These are phyloP conservation scores for Staphylotrichum tortipilum DNA, from an alignment of 495 filamentous ascomycete species.

Conservation along the genomic window DNA sequence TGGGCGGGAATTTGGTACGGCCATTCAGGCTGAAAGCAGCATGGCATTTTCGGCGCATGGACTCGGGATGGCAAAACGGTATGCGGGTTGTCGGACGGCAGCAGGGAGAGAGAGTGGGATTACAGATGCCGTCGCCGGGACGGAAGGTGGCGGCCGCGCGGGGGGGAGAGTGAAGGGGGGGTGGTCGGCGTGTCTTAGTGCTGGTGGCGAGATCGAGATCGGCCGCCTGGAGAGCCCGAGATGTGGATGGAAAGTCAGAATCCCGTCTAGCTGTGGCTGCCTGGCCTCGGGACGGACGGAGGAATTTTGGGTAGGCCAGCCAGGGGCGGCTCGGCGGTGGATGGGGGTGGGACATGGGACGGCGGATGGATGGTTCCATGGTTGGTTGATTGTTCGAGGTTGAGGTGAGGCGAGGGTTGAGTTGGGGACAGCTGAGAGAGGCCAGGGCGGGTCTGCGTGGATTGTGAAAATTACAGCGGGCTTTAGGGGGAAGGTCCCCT, in stretches of 20 bases:
- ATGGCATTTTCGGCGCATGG: neutral
- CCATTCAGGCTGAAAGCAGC: slow-evolving; percentile 16
- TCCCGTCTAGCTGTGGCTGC: neutral
- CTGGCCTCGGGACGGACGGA: neutral
- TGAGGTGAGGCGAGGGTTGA: no score
- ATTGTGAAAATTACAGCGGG: neutral
- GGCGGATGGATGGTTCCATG: no score
- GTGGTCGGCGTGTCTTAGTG: no score
- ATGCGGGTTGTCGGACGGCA: neutral
- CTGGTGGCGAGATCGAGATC: neutral
- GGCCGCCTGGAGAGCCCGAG: neutral
- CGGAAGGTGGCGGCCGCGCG: slow-evolving; percentile 8
- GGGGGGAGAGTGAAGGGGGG: no score
- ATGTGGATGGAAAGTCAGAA: slow-evolving; percentile 10
- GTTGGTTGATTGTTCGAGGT: neutral
- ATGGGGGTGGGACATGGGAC: no score
- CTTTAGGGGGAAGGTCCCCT: neutral
- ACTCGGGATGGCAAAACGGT: neutral
- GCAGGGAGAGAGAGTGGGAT: no score
- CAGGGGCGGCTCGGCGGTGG: neutral
- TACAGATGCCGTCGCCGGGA: slow-evolving; percentile 1
- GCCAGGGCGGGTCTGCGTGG: neutral
- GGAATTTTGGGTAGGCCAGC: slow-evolving; percentile 1
- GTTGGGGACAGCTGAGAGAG: neutral
- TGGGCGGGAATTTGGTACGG: slow-evolving; percentile 4